Evolutionary conservation across 768 basidiomycete genomes (phyloP), one percentile per base, ranked within the genome.

Genomic region (Fibroporia radiculosa): DNA sequence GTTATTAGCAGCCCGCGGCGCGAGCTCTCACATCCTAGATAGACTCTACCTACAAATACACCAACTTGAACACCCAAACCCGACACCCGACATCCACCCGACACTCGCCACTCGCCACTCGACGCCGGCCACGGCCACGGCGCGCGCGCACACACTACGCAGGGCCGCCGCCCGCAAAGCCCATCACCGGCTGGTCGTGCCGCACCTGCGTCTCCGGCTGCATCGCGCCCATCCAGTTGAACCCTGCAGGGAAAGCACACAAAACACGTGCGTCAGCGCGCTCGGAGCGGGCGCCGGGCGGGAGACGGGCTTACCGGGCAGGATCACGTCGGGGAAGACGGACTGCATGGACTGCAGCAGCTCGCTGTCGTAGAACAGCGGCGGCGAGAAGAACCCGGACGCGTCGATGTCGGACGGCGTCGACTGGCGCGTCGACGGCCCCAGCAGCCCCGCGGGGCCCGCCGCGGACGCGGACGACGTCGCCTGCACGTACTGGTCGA

Each of bases 311-410:
- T 33, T 50, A 81, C 80, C 73, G 55, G 79, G 73, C 29, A 79
- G 51, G 1, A 71, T 62, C 23, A 74, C 70, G 56, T 77, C 76
- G 28, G 71, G 73, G 79, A 78, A 82, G 54, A 83, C 57, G 24
- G 75, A 71, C 52, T 80, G 77, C 56, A 82, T 73, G 20, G 77
- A 77, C 42, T 80, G 74, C 59, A 83, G 53, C 22, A 83, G 72
- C 31, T 77, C 76, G 14, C 68, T 64, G 52, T 84, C 78, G 52
- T 78, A 79, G 2, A 72, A 70, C 52, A 82, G 65, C 11, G 75
- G 68, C 1, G 77, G 68, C 28, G 74, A 68, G 62, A 78, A 75
- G 52, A 75, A 70, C 19, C 62, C 59, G 3, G 55, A 12, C 3
- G 72, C 63, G 22, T 38, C 27, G 22, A 50, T 40, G 25, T 36